Evolutionary conservation across 2,329 filamentous ascomycete genomes (phyloP), one percentile per base, ranked within the genome.

Genomic region (Cytospora piceae): DNA sequence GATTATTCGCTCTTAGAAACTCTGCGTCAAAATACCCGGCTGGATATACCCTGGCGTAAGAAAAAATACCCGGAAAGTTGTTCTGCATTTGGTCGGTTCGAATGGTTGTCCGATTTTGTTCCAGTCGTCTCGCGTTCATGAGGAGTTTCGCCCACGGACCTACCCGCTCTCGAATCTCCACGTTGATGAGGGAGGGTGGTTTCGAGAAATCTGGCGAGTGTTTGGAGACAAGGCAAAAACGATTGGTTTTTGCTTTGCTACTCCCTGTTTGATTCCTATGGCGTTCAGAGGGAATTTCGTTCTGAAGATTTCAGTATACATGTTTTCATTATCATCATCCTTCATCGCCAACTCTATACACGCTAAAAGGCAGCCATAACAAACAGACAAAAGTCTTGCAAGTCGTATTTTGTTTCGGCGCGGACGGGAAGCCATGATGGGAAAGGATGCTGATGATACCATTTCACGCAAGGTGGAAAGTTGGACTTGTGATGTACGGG

Each of bases 31-130:
- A 84, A 84, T 84, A 82, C 78, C 82, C 74, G 82, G 83, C 84
- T 86, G 84, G 83, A 87, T 86, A 87, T 87, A 87, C 84, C 85
- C 83, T 85, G 82, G 84, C 82, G 84, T 81, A 82, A 29, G 27
- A 81, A 79, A 85, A 85, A 83, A 81, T 68, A 68, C 82, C 80
- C 75, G 78, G 77, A 79, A 78, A 68, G 73, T 75, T 78, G 72
- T 76, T 78, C 73, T 78, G 78, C 79, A 81, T 83, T 77, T 74
- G 79, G 78, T 82, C 79, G 79, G 78, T 60, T 59, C 66, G 61
- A 37, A 61, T 75, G 72, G 68, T 76, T 75, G 73, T 71, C 72
- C 75, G 74, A 72, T 73, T 75, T 71, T 70, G 74, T 71, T 72
- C 69, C 72, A 72, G 68, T 72, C 69, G 68, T 67, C 32, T 57